A percentile compares a stretch with the other conserved stretches of the same genome.
Evolutionary conservation across 73 alveolate species (phyloP).

Genomic region (Breviolum minutum): DNA sequence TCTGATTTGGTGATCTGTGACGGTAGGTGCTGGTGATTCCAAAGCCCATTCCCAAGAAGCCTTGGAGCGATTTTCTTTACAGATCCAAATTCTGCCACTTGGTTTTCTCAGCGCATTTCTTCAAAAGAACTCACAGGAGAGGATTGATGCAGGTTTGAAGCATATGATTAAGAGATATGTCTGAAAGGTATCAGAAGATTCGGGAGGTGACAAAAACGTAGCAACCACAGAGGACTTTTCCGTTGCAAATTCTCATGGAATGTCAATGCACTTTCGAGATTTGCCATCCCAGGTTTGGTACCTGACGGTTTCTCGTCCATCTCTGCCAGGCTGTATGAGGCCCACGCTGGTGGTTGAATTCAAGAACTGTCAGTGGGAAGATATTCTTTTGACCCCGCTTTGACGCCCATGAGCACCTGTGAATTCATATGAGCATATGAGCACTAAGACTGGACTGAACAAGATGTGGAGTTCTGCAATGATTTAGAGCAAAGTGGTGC

Average conservation of each 20-base stretch:
- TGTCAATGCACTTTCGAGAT: neutral
- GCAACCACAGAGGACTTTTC: neutral
- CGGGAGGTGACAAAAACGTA: neutral
- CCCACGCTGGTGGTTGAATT: neutral
- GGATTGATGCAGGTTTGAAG: no score
- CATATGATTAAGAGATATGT: no score
- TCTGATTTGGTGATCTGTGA: neutral
- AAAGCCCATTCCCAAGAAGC: conserved; percentile 86
- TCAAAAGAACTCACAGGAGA: no score
- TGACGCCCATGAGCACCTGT: no score
- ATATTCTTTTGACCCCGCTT: no score
- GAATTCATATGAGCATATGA: neutral
- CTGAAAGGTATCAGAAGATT: no score
- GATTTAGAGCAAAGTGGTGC: no score
- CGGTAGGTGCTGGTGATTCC: conserved; percentile 76
- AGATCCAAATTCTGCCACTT: conserved; percentile 62
- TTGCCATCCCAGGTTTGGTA: conserved; percentile 24
- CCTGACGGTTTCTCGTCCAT: conserved; percentile 87
- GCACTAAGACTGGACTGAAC: no score
- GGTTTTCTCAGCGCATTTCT: neutral
- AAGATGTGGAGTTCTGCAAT: no score
- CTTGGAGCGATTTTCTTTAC: conserved; percentile 88
- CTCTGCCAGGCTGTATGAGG: conserved; percentile 86
- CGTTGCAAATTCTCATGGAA: no score
- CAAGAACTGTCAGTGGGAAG: neutral